phyloP scores from a whole-genome alignment of 495 filamentous ascomycete species.

The Hypoxylon crocopeplum region DNA sequence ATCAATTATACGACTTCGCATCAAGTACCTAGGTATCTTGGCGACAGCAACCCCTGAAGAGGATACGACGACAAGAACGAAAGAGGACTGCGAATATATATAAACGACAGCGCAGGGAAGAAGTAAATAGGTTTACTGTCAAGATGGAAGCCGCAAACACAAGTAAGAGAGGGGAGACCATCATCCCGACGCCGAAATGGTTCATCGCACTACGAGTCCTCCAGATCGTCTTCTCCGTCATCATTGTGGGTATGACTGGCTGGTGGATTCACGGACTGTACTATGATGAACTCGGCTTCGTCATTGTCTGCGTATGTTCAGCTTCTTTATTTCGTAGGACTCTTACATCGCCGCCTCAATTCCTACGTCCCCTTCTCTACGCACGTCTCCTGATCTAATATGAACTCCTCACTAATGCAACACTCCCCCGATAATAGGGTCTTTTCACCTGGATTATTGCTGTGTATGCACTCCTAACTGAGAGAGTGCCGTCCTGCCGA shows the following conservation, averaged over 20 bases:
- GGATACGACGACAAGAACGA: background rate
- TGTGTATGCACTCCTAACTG: conserved; percentile 48
- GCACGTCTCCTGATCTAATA: background rate
- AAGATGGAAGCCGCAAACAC: conserved; percentile 25
- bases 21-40: too few species aligned
- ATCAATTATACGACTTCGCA: too few species aligned
- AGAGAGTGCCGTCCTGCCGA: conserved; percentile 46
- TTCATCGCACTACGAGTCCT: conserved; percentile 46
- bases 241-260: conserved; percentile 48
- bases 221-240: conserved; percentile 48
- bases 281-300: conserved; percentile 45
- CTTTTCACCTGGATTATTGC: conserved; percentile 55
- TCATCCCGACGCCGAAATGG: conserved; percentile 49
- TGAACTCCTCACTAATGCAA: conserved; percentile 7
- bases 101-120: background rate
- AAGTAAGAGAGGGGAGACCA: conserved; percentile 27
- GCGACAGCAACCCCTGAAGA: too few species aligned
- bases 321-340: background rate
- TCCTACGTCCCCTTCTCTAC: background rate
- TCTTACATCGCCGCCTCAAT: background rate
- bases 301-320: conserved; percentile 51
- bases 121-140: background rate
- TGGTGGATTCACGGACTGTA: conserved; percentile 51
- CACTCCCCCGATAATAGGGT: conserved; percentile 34
- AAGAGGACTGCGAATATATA: background rate